Percentiles rank a stretch among this genome's conserved stretches.
Conservation (phyloP, 2,329 filamentous ascomycete genomes). For the Botrytis cinerea region DNA sequence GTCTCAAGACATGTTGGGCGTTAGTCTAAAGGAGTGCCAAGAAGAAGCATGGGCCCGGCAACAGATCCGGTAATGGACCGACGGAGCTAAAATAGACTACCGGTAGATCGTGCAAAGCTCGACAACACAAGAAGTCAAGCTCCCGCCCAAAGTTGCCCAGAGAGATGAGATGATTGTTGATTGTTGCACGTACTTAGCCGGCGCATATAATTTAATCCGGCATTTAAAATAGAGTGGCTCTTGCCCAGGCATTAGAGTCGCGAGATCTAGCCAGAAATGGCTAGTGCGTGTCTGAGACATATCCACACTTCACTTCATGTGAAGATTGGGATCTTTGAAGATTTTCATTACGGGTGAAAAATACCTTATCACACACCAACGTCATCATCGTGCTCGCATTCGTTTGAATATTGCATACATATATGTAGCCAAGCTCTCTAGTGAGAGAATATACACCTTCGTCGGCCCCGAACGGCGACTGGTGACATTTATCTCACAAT, state of each 20-base stretch:
- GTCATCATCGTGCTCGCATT: conserved; percentile 1
- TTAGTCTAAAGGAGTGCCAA: conserved; percentile 11
- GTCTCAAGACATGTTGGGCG: conserved; percentile 10
- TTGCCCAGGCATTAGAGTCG: background rate
- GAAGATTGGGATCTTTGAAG: conserved; percentile 18
- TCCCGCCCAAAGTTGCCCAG: background rate
- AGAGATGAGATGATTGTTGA: background rate
- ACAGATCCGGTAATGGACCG: conserved; percentile 12
- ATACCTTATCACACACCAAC: conserved; percentile 1
- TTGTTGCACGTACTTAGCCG: background rate
- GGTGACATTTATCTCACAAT: background rate
- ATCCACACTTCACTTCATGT: conserved; percentile 12
- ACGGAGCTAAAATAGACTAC: conserved; percentile 3
- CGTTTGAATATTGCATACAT: conserved; percentile 4
- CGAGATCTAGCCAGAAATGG: background rate
- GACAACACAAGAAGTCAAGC: conserved; percentile 2
- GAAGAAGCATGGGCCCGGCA: conserved; percentile 1
- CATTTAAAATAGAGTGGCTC: background rate
- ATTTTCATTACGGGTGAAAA: conserved; percentile 6
- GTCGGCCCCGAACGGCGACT: background rate
- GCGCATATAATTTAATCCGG: background rate
- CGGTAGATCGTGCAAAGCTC: background rate
- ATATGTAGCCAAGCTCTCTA: conserved; percentile 22
- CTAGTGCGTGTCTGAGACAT: background rate
- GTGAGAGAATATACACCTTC: conserved; percentile 16